Base-by-base conservation (phyloP, 345 rosid genomes). In the Kernera saxatilis region DNA sequence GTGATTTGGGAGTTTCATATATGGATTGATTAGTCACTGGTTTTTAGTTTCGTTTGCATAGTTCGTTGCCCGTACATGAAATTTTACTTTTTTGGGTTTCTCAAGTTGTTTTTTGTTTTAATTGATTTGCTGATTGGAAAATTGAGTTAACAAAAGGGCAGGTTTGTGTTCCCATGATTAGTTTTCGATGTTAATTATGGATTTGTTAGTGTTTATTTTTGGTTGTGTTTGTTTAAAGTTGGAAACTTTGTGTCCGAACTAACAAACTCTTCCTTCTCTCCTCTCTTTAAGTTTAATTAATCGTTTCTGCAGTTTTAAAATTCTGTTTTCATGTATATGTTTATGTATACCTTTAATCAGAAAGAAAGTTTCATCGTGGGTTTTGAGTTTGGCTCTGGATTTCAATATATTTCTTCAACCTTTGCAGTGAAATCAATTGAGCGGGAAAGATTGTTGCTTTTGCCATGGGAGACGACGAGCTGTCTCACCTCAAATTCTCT, bases 371-470 rank as follows among this genome's bases (percentile, higher is more conserved):
- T 59, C 53, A 37, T 73, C 49, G 1, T 53, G 36, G 33, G 10
- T 71, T 72, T 29, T n/a, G n/a, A n/a, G n/a, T n/a, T 62, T 25
- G 17, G 9, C 29, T 57, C 11, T 64, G 36, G 41, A 14, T 37
- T 56, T 14, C 30, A 45, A 53, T 64, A 58, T 63, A 75, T 72
- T 63, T 27, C 77, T 21, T 64, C 23, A 37, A 5, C 2, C 27
- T 39, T 80, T 78, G 86, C 83, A 77, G 77, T 72, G 77, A 67
- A 57, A 23, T 70, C 77, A 54, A 57, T 62, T 8, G 74, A 78
- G 58, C 72, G 64, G 78, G 76, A 71, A 66, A 75, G 74, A 37
- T 12, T 74, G 46, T 45, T 69, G 26, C 50, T 8, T 56, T 64
- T 56, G 67, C 25, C 59, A 75, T 75, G 79, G 79, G 74, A 75